Conservation (phyloP, 1,139 yeast species). For the Saccharomycopsis crataegensis region DNA sequence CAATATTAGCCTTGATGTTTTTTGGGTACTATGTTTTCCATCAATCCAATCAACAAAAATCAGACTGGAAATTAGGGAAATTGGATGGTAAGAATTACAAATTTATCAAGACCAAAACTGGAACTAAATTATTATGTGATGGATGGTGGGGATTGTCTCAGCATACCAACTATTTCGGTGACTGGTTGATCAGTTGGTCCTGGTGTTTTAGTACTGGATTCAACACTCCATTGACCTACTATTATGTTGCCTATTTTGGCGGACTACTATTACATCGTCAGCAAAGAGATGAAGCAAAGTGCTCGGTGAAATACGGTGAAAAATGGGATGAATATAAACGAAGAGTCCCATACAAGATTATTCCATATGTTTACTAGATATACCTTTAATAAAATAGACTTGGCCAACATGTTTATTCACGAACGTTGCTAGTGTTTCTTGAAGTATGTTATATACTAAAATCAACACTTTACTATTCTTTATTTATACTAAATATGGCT, state of each 20-base stretch:
- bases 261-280: constrained; percentile 81
- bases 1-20: constrained; percentile 39
- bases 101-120: constrained; percentile 65
- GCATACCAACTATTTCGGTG: constrained; percentile 93
- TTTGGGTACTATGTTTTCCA: constrained; percentile 80
- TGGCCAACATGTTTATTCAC: not conserved
- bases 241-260: constrained; percentile 79
- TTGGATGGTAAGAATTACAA: constrained; percentile 53
- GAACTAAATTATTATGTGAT: constrained; percentile 72
- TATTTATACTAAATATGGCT: no score
- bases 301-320: constrained; percentile 76
- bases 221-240: constrained; percentile 76
- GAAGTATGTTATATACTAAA: no score
- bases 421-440: not conserved
- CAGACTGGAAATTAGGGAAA: constrained; percentile 73
- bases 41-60: constrained; percentile 76
- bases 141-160: constrained; percentile 97
- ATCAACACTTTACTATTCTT: no score
- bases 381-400: not conserved
- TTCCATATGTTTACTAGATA: constrained; percentile 70
- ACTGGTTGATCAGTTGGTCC: constrained; percentile 85
- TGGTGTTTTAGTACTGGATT: constrained; percentile 93
- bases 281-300: constrained; percentile 83
- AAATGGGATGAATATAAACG: constrained; percentile 79
- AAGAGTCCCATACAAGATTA: constrained; percentile 78